Base-by-base conservation (phyloP, 768 basidiomycete species). In the Hericium erinaceus region DNA sequence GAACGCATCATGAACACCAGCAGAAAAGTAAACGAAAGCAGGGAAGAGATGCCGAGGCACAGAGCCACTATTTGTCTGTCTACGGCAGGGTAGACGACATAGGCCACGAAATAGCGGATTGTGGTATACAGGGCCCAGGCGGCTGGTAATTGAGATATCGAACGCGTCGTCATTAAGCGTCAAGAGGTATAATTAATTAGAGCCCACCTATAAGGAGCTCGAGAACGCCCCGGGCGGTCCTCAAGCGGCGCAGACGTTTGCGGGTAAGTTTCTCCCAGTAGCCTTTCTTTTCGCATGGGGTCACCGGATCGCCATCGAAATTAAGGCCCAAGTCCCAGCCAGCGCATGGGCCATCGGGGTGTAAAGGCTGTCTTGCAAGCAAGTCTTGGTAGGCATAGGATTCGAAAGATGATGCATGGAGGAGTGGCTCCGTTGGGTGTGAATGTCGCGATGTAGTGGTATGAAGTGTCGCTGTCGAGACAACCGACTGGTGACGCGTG, bases 41-140 rank as follows among this genome's bases (percentile, higher is more conserved):
- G 71, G 11, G 81, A 69, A 57, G 71, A 70, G 49, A 77, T 75
- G 4, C 80, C 84, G 15, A 86, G 70, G 2, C 73, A 73, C 5
- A 85, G 68, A 20, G 79, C 70, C 24, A 72, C 65, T 0, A 67
- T 64, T 59, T 79, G 77, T 40, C 80, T 79, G 20, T 64, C 66
- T 15, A 59, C 57, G 6, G 76, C 72, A 2, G 70, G 60, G 66
- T 77, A 79, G 16, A 71, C 62, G 10, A 71, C 71, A 62, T 78
- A 84, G 3, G 84, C 82, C 11, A 88, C 64, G 63, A 78, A 83
- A 66, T 89, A 91, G 48, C 87, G 83, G 54, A 82, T 67, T 6
- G 79, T 74, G 59, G 77, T 84, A 67, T 86, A 89, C 8, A 74
- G 65, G 26, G 80, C 77, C 84, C 86, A 90, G 28, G 66, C 67